Base-by-base conservation (phyloP, 2,329 filamentous ascomycete genomes). In the Aspergillus hortae region DNA sequence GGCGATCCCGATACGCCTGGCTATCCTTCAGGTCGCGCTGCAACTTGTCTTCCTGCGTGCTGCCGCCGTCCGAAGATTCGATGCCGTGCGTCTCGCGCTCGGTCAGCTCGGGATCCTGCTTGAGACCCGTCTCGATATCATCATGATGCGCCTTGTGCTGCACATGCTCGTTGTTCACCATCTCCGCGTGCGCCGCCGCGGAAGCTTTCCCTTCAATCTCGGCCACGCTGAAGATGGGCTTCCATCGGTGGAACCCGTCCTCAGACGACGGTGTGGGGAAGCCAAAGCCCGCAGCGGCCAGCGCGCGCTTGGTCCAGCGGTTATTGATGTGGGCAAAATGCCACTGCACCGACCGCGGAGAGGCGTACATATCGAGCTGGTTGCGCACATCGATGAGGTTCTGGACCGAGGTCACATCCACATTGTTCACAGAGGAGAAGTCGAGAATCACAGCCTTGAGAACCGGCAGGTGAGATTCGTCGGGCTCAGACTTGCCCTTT, bases 281-380 rank as follows among this genome's bases (percentile, higher is more conserved):
- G 1, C 92, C 92, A 65, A 97, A 97, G 11, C 92, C 92, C 21
- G 88, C 92, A 2, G 89, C 84, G 4, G 87, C 87, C 41, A 97
- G 84, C 4, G 90, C 92, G 30, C 91, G 88, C 76, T 96, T 96
- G 21, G 91, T 92, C 92, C 92, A 96, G 52, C 89, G 83, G 77
- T 94, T 96, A 74, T 87, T 91, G 75, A 97, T 88, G 72, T 86
- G 88, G n/a, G 92, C 90, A 57, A 97, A 87, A 72, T 97, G 94
- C 92, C 92, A 97, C 68, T 96, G 90, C 4, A 97, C 92, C 2
- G 80, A 78, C 17, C 91, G 85, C 0, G 92, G 92, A 0, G 87
- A 72, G 1, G 90, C 83, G 67, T 96, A 95, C 17, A 85, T 80
- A 69, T 96, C 92, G 23, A 97, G 84, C 67, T 96, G 92, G 70